Conservation (phyloP, 306 rosid genomes). For the Cucurbita moschata region DNA sequence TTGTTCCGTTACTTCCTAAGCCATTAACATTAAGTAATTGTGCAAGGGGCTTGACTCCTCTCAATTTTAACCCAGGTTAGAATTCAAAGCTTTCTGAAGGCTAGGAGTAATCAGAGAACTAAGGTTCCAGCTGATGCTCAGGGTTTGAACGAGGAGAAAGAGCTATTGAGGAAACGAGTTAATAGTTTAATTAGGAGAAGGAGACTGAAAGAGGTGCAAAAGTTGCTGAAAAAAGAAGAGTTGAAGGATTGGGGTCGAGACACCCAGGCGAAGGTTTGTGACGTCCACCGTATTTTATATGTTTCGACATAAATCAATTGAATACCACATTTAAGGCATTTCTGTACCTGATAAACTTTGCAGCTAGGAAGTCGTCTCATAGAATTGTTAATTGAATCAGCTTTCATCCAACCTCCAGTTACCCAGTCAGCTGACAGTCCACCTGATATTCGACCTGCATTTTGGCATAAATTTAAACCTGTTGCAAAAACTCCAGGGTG, state of each 20-base stretch:
- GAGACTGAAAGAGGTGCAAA: conserved; percentile 40
- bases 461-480: conserved; percentile 56
- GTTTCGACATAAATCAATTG: background rate
- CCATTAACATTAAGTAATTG: background rate
- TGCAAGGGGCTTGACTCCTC: background rate
- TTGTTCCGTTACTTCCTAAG: background rate
- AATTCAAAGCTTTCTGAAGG: conserved; percentile 47
- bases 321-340: conserved; percentile 5
- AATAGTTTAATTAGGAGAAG: conserved; percentile 43
- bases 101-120: conserved; percentile 25
- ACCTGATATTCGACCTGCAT: conserved; percentile 77
- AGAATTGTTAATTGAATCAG: conserved; percentile 58
- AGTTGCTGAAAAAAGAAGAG: conserved; percentile 43
- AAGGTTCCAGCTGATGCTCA: conserved; percentile 22
- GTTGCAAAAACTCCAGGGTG: conserved; percentile 41
- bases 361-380: conserved; percentile 74
- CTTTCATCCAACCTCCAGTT: conserved; percentile 62
- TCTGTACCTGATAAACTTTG: conserved; percentile 18
- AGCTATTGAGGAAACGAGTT: conserved; percentile 40
- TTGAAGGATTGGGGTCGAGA: conserved; percentile 60
- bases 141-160: conserved; percentile 34
- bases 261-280: conserved; percentile 63
- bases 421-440: conserved; percentile 50
- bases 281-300: background rate
- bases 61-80: conserved; percentile 31